These are phyloP conservation scores for Ceratobasidium sp. DNA, from an alignment of 1,284 basidiomycete genomes.

Conservation along the genomic window DNA sequence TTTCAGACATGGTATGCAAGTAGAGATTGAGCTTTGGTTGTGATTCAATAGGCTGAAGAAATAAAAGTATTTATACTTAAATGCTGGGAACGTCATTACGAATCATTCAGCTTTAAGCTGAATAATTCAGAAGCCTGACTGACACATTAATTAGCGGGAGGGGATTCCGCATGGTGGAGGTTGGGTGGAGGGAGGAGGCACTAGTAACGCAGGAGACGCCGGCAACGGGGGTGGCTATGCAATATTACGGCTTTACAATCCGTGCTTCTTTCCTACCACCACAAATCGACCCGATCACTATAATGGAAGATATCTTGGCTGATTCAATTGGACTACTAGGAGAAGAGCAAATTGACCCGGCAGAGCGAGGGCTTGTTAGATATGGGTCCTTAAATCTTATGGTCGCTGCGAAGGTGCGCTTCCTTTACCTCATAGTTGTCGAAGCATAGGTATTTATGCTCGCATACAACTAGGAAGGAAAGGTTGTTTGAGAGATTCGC, in stretches of 20 bases:
- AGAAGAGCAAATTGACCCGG: conserved; percentile 16
- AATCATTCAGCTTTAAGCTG: no score
- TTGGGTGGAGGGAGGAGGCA: no score
- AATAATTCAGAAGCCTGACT: no score
- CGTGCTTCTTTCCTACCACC: neutral
- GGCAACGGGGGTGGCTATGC: no score
- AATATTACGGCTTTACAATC: neutral
- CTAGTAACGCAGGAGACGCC: neutral
- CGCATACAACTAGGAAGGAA: conserved; percentile 30
- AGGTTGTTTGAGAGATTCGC: neutral
- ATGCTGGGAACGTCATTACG: no score
- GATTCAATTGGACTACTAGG: conserved; percentile 28
- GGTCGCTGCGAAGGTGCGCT: conserved; percentile 32
- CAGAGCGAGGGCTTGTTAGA: conserved; percentile 19
- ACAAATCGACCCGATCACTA: neutral
- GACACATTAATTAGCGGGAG: no score
- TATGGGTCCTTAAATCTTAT: conserved; percentile 22
- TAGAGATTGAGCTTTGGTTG: no score
- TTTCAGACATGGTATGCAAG: neutral
- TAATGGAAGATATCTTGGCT: conserved; percentile 30
- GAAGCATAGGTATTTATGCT: neutral
- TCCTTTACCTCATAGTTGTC: neutral
- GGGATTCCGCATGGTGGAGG: no score
- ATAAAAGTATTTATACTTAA: no score
- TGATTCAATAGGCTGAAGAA: no score